Base-by-base conservation (phyloP, 1,284 basidiomycete genomes). In the Ustilago lituana region DNA sequence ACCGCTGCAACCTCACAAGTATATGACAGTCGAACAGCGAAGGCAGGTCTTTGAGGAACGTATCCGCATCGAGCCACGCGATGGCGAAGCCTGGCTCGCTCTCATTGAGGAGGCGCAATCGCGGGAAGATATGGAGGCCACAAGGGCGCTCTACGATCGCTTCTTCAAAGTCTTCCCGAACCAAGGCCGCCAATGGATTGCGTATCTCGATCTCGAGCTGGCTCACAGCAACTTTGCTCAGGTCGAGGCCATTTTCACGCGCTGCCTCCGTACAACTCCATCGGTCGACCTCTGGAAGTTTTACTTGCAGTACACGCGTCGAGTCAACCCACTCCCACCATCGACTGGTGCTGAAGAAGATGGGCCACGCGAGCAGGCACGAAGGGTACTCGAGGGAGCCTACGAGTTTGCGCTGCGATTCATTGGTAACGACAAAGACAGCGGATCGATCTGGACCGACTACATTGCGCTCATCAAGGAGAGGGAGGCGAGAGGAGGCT, bases 371-470 rank as follows among this genome's bases (percentile, higher is more conserved):
- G 84, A 85, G 56, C 77, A 60, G 87, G 89, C 69, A 86, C 90
- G 76, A 87, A 91, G 77, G 43, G 88, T 87, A 14, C 89, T 98
- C 56, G 88, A 89, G 36, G 90, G 92, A 72, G 92, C 94, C 6
- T 98, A 94, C 83, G 94, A 98, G 78, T 97, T 93, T 78, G 94
- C 93, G 0, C 85, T 98, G 51, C 89, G 88, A 62, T 91, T 93
- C 76, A 89, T 97, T 44, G 94, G 94, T 14, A 89, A 91, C 39
- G 86, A 87, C 76, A 83, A 84, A 24, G 85, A 86, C 45, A 84
- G 85, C 36, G 86, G 87, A 4, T 83, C 84, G 45, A 85, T 88
- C 43, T 88, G 87, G 87, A 82, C 82, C 45, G 87, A 88, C 73
- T 88, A 87, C 68, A 91, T 98, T 76, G 87, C 89, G 58, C 94